A percentile compares a stretch with the other conserved stretches of the same genome.
phyloP scores from a whole-genome alignment of 257 asterid genomes.

The Henckelia pumila region DNA sequence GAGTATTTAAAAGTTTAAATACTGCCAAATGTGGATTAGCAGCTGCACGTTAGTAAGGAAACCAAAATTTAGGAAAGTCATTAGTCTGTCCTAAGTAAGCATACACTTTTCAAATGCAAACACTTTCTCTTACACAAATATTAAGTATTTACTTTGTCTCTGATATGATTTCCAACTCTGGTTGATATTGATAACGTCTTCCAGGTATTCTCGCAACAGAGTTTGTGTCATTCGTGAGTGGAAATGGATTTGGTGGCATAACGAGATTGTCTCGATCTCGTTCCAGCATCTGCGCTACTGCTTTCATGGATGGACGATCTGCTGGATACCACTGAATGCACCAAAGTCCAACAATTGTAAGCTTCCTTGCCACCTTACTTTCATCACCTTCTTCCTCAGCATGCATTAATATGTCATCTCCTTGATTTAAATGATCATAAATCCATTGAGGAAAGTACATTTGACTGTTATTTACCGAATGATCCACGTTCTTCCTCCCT shows the following conservation, averaged over 20 bases:
- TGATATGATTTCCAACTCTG: constrained; percentile 17
- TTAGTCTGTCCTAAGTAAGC: no score
- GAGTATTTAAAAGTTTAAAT: no score
- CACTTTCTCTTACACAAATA: no score
- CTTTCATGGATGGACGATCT: constrained; percentile 36
- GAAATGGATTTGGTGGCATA: constrained; percentile 34
- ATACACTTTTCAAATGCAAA: no score
- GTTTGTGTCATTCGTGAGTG: constrained; percentile 11
- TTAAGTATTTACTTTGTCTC: constrained; percentile 3
- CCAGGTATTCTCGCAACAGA: constrained; percentile 1
- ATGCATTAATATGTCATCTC: background rate
- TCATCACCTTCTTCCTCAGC: constrained; percentile 19
- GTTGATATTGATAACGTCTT: constrained; percentile 17
- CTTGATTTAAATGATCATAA: constrained; percentile 18
- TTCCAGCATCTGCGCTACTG: constrained; percentile 36
- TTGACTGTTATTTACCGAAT: background rate
- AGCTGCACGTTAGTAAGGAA: no score
- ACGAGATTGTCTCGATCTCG: constrained; percentile 29
- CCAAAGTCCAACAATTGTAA: no score
- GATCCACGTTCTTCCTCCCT: constrained; percentile 15
- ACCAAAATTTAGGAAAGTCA: no score
- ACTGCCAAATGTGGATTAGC: no score
- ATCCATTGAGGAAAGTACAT: constrained; percentile 29
- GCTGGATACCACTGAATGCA: constrained; percentile 38
- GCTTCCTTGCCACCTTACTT: constrained; percentile 14